Conservation (phyloP, 2,329 filamentous ascomycete species). For the Tothia fuscella region DNA sequence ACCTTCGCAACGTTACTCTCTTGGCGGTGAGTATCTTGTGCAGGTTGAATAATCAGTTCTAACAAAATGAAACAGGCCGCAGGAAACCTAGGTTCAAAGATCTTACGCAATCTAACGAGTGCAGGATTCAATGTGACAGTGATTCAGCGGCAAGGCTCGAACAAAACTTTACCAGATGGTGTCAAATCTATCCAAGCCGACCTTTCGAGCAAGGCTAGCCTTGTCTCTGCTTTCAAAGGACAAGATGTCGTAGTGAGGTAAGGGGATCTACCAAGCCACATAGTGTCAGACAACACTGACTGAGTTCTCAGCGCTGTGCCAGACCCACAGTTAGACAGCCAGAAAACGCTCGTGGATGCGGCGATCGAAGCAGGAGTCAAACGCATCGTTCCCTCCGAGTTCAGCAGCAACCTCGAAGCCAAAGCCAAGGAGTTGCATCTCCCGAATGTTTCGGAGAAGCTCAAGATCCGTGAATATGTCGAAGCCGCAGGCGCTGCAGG, state of each 20-base stretch:
- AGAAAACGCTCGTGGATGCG: slow-evolving; percentile 21
- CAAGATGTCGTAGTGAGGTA: slow-evolving; percentile 8
- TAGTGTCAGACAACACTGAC: not conserved
- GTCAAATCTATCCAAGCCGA: slow-evolving; percentile 2
- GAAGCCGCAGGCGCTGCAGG: slow-evolving; percentile 8
- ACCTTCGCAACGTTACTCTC: not conserved
- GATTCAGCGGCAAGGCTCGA: not conserved
- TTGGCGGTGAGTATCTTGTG: too few relatives aligned
- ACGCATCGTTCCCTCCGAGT: slow-evolving; percentile 25
- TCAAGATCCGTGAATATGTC: slow-evolving; percentile 11
- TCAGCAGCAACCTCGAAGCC: slow-evolving; percentile 13
- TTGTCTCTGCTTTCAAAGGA: slow-evolving; percentile 7
- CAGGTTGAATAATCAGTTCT: too few relatives aligned
- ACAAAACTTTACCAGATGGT: not conserved
- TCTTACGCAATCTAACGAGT: slow-evolving; percentile 1
- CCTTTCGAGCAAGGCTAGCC: slow-evolving; percentile 1
- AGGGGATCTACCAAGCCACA: not conserved
- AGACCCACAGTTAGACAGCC: not conserved
- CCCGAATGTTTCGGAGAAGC: slow-evolving; percentile 11
- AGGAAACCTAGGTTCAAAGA: slow-evolving; percentile 8
- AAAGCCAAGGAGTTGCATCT: slow-evolving; percentile 11
- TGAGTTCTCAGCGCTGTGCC: not conserved
- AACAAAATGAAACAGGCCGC: too few relatives aligned
- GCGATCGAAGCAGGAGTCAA: slow-evolving; percentile 22
- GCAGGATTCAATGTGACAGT: slow-evolving; percentile 6